phyloP scores from a whole-genome alignment of 441 rosid genomes.

The Populus hybrid region DNA sequence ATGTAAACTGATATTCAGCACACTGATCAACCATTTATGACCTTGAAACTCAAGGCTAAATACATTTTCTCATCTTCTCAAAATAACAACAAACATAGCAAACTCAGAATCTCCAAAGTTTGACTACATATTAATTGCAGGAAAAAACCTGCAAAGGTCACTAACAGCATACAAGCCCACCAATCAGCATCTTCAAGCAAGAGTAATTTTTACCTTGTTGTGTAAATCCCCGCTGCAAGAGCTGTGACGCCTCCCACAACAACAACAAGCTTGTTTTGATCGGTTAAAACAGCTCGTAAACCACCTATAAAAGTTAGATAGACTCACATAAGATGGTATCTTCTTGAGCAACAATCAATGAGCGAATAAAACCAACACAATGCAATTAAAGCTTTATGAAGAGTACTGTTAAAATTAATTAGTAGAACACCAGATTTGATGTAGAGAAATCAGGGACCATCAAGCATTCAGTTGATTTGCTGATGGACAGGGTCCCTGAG shows the following conservation, averaged over 20 bases:
- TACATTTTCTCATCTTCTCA: not conserved
- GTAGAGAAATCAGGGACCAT: not conserved
- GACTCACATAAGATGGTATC: constrained; percentile 12
- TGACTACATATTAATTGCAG: not conserved
- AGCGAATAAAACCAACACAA: constrained; percentile 3
- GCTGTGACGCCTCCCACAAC: constrained; percentile 98
- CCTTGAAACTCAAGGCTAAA: not conserved
- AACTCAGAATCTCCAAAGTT: not conserved
- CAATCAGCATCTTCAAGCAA: not conserved
- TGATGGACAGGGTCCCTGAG: not conserved
- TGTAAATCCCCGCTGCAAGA: constrained; percentile 94
- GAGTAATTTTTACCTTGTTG: constrained; percentile 62
- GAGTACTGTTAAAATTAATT: not conserved
- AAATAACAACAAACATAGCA: not conserved
- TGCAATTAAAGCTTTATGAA: not conserved
- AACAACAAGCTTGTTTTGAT: constrained; percentile 87
- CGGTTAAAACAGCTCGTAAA: constrained; percentile 83
- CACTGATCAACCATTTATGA: not conserved
- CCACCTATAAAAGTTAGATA: constrained; percentile 53
- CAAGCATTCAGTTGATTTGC: not conserved
- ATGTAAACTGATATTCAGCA: not conserved
- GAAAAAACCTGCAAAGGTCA: not conserved
- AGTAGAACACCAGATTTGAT: not conserved
- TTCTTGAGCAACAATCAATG: constrained; percentile 4
- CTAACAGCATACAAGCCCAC: not conserved